Evolutionary conservation across 202 grass and related monocot species (phyloP).

Genomic region (Eragrostis tef): DNA sequence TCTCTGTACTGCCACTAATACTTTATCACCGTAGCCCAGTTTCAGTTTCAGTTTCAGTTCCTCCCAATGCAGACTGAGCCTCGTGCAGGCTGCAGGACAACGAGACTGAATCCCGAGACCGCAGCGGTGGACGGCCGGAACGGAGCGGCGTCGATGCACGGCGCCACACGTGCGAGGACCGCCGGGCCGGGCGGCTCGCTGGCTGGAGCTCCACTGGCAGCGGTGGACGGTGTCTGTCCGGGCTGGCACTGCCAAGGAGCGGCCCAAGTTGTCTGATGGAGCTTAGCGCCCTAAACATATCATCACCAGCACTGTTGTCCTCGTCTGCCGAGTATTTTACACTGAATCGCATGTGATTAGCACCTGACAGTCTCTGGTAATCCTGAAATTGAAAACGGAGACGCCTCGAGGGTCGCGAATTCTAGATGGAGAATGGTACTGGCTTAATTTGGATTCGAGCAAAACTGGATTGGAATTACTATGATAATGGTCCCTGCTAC

Average conservation of each 20-base stretch:
- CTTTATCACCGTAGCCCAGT: slow-evolving; percentile 32
- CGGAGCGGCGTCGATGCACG: background rate
- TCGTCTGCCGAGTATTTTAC: slow-evolving; percentile 51
- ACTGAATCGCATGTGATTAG: slow-evolving; percentile 44
- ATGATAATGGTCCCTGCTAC: background rate
- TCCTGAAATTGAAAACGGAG: slow-evolving; percentile 40
- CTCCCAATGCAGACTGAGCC: slow-evolving; percentile 40
- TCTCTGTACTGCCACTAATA: slow-evolving; percentile 37
- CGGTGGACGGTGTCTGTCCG: slow-evolving; percentile 55
- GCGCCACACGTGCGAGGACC: slow-evolving; percentile 39
- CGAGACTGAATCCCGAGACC: slow-evolving; percentile 45
- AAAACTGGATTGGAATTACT: background rate
- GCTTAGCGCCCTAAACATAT: slow-evolving; percentile 34
- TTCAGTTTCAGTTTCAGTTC: slow-evolving; percentile 20
- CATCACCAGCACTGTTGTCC: slow-evolving; percentile 40
- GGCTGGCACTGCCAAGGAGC: slow-evolving; percentile 40
- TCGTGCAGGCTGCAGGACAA: slow-evolving; percentile 47
- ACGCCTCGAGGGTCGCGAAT: slow-evolving; percentile 40
- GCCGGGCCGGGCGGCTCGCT: slow-evolving; percentile 41
- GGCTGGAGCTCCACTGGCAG: slow-evolving; percentile 57
- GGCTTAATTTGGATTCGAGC: slow-evolving; percentile 10
- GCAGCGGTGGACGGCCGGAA: slow-evolving; percentile 47
- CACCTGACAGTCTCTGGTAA: slow-evolving; percentile 51
- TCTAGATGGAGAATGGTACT: slow-evolving; percentile 24
- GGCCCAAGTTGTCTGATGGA: slow-evolving; percentile 48